Conservation (phyloP, 208 protist genomes). For the Phytomonas sp. region DNA sequence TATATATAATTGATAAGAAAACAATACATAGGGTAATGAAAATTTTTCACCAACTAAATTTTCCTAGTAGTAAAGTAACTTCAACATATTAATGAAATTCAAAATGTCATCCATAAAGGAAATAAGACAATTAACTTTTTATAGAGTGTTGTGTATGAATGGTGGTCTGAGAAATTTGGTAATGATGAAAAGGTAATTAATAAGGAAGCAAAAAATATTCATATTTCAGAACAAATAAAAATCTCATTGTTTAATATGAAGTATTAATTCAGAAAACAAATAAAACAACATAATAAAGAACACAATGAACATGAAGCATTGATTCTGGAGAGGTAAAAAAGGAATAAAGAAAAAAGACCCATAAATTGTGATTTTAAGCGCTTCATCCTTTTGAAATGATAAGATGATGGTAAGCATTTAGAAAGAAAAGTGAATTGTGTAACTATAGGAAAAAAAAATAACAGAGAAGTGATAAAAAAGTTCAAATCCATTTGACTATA, state of each 20-base stretch:
- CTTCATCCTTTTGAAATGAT: too few relatives aligned
- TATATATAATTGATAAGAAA: conserved; percentile 1
- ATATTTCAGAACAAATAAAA: conserved; percentile 6
- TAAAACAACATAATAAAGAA: too few relatives aligned
- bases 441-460: conserved; percentile 8
- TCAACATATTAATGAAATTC: conserved; percentile 6
- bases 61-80: not conserved
- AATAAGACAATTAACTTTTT: conserved; percentile 2
- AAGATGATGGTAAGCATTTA: not conserved
- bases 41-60: conserved; percentile 2
- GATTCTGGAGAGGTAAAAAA: too few relatives aligned
- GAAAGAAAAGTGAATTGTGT: conserved; percentile 2
- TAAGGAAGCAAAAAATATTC: not conserved
- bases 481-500: too few relatives aligned
- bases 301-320: too few relatives aligned
- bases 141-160: conserved; percentile 6
- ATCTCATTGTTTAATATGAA: conserved; percentile 7
- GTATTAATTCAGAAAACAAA: conserved; percentile 1
- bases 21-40: too few relatives aligned
- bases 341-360: too few relatives aligned
- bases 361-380: conserved; percentile 5
- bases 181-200: not conserved
- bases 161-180: not conserved
- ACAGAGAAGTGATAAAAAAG: too few relatives aligned
- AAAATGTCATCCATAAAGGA: conserved; percentile 3